A percentile compares a stretch with the other conserved stretches of the same genome.
Evolutionary conservation across 768 basidiomycete genomes (phyloP).

Genomic region (Suillus ampliporus): DNA sequence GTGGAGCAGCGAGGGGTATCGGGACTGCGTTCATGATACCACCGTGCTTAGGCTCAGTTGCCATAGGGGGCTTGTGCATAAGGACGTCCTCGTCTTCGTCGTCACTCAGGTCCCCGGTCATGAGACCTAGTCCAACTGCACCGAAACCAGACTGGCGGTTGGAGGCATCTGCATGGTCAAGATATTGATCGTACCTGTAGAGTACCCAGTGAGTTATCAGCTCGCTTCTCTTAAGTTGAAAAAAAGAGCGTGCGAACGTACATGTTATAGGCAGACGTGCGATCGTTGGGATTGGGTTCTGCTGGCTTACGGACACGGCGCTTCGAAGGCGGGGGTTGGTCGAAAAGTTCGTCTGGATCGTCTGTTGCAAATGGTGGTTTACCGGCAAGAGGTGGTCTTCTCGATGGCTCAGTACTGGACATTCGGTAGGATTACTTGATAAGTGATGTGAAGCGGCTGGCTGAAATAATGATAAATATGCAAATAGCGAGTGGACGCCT

Average conservation of each 20-base stretch:
- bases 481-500: constrained; percentile 10
- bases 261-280: constrained; percentile 72
- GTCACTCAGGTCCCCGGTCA: constrained; percentile 50
- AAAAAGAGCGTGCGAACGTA: constrained; percentile 43
- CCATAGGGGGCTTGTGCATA: constrained; percentile 13
- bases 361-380: constrained; percentile 58
- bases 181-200: constrained; percentile 67
- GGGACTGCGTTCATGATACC: constrained; percentile 21
- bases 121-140: constrained; percentile 54
- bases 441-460: background rate
- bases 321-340: constrained; percentile 48
- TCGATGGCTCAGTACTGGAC: background rate
- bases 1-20: constrained; percentile 66
- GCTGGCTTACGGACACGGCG: constrained; percentile 47
- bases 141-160: constrained; percentile 60
- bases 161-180: constrained; percentile 41
- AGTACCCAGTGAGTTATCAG: constrained; percentile 4
- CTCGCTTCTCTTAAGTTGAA: background rate
- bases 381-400: constrained; percentile 7
- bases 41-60: constrained; percentile 28
- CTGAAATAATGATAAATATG: constrained; percentile 10
- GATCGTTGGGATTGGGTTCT: constrained; percentile 56
- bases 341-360: constrained; percentile 66
- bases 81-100: constrained; percentile 39
- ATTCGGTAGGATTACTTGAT: constrained; percentile 1